A percentile compares a stretch with the other conserved stretches of the same genome.
phyloP scores from a whole-genome alignment of 768 basidiomycete genomes.

The Mycena rosella region DNA sequence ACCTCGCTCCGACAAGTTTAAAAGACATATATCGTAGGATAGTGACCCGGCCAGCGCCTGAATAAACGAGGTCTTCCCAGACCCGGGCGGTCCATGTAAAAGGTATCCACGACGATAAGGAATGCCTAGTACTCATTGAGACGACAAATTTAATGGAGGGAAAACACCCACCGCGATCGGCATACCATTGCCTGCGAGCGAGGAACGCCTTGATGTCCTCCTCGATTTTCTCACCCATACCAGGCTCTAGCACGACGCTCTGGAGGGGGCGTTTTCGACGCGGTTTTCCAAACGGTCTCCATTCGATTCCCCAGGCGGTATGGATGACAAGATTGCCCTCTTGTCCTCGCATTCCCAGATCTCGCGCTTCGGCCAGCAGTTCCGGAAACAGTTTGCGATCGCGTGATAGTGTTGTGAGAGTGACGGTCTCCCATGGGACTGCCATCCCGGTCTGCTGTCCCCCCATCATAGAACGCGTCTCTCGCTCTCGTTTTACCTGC shows the following conservation, averaged over 20 bases:
- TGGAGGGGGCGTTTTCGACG: slow-evolving; percentile 86
- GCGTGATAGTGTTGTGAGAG: slow-evolving; percentile 90
- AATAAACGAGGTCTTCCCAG: slow-evolving; percentile 98
- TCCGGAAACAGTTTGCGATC: slow-evolving; percentile 85
- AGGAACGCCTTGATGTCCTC: slow-evolving; percentile 87
- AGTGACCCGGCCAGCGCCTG: slow-evolving; percentile 95
- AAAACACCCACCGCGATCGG: slow-evolving; percentile 82
- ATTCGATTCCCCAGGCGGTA: slow-evolving; percentile 97
- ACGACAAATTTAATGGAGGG: background rate
- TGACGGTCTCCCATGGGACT: slow-evolving; percentile 97
- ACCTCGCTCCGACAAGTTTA: slow-evolving; percentile 96
- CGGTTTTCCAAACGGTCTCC: slow-evolving; percentile 95
- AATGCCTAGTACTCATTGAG: slow-evolving; percentile 71
- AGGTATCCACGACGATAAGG: slow-evolving; percentile 97
- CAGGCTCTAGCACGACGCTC: slow-evolving; percentile 89
- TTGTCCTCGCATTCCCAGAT: slow-evolving; percentile 85
- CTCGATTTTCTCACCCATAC: slow-evolving; percentile 88
- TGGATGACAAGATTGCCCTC: slow-evolving; percentile 97
- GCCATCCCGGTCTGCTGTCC: slow-evolving; percentile 54
- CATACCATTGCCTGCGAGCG: slow-evolving; percentile 91
- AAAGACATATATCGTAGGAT: slow-evolving; percentile 94
- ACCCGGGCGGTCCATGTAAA: slow-evolving; percentile 95
- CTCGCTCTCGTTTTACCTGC: slow-evolving; percentile 94
- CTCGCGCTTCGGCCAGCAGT: slow-evolving; percentile 90
- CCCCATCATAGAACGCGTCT: slow-evolving; percentile 92